These are phyloP conservation scores for Arabis hirsuta DNA, from an alignment of 345 rosid genomes.

Conservation along the genomic window DNA sequence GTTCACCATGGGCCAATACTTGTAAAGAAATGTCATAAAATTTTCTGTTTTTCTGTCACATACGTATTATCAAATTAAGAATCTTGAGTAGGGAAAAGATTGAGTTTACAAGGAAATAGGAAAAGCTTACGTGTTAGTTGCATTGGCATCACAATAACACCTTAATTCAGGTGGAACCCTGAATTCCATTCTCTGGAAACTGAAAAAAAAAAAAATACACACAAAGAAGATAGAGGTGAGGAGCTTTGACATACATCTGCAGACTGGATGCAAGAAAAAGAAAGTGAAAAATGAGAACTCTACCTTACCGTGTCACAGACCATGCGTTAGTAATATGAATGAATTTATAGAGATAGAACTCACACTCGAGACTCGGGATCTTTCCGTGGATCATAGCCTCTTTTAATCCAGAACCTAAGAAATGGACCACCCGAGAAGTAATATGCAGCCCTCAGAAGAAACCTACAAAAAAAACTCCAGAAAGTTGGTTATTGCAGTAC, in stretches of 20 bases:
- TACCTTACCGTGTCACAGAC: slow-evolving; percentile 4
- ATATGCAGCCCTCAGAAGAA: slow-evolving; percentile 80
- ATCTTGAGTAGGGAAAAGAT: neutral
- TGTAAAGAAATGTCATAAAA: too few species aligned
- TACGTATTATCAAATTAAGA: neutral
- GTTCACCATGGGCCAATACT: too few species aligned
- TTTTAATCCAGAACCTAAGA: slow-evolving; percentile 90
- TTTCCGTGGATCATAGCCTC: slow-evolving; percentile 96
- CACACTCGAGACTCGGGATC: slow-evolving; percentile 98
- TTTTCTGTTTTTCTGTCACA: too few species aligned
- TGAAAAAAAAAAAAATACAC: slow-evolving; percentile 41
- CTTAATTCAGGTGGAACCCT: slow-evolving; percentile 79
- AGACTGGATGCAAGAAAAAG: slow-evolving; percentile 9
- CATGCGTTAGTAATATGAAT: slow-evolving; percentile 22
- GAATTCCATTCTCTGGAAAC: slow-evolving; percentile 89
- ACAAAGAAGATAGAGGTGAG: slow-evolving; percentile 8
- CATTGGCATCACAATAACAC: slow-evolving; percentile 59
- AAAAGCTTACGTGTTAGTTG: slow-evolving; percentile 57
- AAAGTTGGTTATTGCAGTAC: slow-evolving; percentile 4
- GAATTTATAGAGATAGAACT: slow-evolving; percentile 40
- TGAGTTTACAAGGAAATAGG: slow-evolving; percentile 11
- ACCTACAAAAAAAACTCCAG: slow-evolving; percentile 52
- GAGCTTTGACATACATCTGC: slow-evolving; percentile 2
- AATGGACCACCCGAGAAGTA: slow-evolving; percentile 92
- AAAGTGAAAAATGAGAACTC: neutral